Percentiles rank a stretch among this genome's conserved stretches.
phyloP scores from a whole-genome alignment of 495 filamentous ascomycete species.

The Copromyces sp. region DNA sequence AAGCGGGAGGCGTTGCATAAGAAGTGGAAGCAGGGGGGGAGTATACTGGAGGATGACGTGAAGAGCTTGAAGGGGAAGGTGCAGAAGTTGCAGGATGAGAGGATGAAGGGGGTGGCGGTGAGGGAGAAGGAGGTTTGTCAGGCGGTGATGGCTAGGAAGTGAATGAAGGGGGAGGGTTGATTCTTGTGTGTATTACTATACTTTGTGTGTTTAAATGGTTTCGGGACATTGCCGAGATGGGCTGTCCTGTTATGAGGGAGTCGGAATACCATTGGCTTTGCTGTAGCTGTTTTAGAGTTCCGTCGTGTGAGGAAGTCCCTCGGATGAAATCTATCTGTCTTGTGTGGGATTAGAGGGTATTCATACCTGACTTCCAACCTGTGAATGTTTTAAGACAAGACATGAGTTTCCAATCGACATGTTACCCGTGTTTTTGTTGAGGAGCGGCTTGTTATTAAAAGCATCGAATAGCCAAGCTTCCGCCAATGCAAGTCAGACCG shows the following conservation, averaged over 20 bases:
- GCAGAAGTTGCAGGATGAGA: conserved; percentile 66
- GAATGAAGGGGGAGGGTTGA: not conserved
- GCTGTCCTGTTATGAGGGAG: not conserved
- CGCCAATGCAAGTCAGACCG: not conserved
- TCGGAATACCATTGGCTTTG: not conserved
- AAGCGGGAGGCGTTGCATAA: conserved; percentile 54
- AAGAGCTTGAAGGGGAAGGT: conserved; percentile 57
- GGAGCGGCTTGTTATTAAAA: not conserved
- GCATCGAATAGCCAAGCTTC: not conserved
- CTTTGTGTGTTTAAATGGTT: not conserved
- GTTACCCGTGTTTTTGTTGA: not conserved
- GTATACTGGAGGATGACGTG: conserved; percentile 54
- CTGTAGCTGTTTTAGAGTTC: not conserved
- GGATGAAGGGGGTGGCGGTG: conserved; percentile 54
- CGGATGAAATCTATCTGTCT: not conserved
- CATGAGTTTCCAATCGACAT: not conserved
- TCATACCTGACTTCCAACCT: not conserved
- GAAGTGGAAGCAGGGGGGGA: conserved; percentile 48
- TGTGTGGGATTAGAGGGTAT: not conserved
- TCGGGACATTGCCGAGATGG: not conserved
- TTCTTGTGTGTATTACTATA: not conserved
- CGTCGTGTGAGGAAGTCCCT: not conserved
- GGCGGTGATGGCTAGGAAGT: conserved; percentile 15
- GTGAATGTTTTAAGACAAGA: not conserved
- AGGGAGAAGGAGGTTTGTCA: conserved; percentile 57